These are phyloP conservation scores for Orbilia brochopaga DNA, from an alignment of 2,329 filamentous ascomycete species.

Conservation along the genomic window DNA sequence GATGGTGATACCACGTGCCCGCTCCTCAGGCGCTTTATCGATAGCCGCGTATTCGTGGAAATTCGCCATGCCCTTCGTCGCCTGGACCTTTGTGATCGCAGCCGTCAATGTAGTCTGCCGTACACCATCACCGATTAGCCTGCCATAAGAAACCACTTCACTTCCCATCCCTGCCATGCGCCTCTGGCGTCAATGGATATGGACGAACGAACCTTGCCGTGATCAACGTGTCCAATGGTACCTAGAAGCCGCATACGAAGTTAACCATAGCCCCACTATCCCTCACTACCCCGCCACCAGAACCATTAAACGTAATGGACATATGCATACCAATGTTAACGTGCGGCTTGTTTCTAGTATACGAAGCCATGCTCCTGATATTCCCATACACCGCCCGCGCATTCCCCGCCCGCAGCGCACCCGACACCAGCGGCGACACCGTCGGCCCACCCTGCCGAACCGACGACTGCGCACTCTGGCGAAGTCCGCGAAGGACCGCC, in stretches of 20 bases:
- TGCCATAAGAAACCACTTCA: not conserved
- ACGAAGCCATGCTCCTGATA: slow-evolving; percentile 59
- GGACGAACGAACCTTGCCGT: slow-evolving; percentile 79
- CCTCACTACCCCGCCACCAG: slow-evolving; percentile 15
- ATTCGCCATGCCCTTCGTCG: slow-evolving; percentile 88
- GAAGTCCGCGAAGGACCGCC: slow-evolving; percentile 52
- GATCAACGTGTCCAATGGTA: slow-evolving; percentile 99
- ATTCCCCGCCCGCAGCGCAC: slow-evolving; percentile 58
- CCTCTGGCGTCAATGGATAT: slow-evolving; percentile 5
- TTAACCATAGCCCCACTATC: slow-evolving; percentile 48
- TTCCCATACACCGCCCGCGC: slow-evolving; percentile 31
- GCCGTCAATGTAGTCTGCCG: slow-evolving; percentile 92
- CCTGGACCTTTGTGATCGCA: slow-evolving; percentile 97
- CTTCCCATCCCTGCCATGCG: too few species aligned
- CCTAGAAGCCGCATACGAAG: slow-evolving; percentile 61
- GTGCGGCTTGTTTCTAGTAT: slow-evolving; percentile 91
- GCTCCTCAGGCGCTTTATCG: slow-evolving; percentile 98
- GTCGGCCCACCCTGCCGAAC: slow-evolving; percentile 50
- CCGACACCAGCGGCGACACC: slow-evolving; percentile 41
- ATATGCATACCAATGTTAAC: slow-evolving; percentile 84
- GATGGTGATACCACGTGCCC: slow-evolving; percentile 99
- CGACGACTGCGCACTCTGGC: slow-evolving; percentile 46
- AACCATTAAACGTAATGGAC: slow-evolving; percentile 2
- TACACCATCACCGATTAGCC: slow-evolving; percentile 1
- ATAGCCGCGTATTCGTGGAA: slow-evolving; percentile 98